A percentile compares a stretch with the other conserved stretches of the same genome.
These are phyloP conservation scores for Coniophora puteana DNA, from an alignment of 1,284 basidiomycete species.

Conservation along the genomic window DNA sequence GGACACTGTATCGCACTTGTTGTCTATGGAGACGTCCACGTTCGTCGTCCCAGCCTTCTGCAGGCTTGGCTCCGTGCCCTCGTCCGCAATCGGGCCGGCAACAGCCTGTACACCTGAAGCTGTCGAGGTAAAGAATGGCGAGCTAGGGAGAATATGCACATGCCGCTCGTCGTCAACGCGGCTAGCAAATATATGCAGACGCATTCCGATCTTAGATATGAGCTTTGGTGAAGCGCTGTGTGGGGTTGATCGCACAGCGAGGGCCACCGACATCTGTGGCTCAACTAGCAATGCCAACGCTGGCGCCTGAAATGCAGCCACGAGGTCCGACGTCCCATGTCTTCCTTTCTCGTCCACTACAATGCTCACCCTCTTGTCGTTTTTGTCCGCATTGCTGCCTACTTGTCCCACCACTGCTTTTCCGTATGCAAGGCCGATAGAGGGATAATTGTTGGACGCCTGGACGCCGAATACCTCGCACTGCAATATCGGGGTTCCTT, in stretches of 20 bases:
- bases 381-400: constrained; percentile 14
- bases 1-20: constrained; percentile 11
- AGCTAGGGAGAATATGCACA: constrained; percentile 30
- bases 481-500: constrained; percentile 34
- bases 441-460: constrained; percentile 31
- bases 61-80: no score
- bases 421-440: constrained; percentile 35
- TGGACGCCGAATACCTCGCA: constrained; percentile 26
- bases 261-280: constrained; percentile 18
- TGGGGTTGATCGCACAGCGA: constrained; percentile 29
- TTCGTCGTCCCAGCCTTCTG: not conserved
- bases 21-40: constrained; percentile 15
- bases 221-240: constrained; percentile 1
- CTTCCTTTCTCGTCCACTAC: constrained; percentile 32
- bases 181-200: constrained; percentile 20
- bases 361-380: constrained; percentile 22
- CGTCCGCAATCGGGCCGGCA: no score
- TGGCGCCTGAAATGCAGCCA: constrained; percentile 36
- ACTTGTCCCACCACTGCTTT: no score
- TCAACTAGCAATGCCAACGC: constrained; percentile 28
- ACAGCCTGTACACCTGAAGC: no score
- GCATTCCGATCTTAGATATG: constrained; percentile 19
- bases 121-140: no score
- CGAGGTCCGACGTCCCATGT: constrained; percentile 29
- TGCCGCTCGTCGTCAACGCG: constrained; percentile 22